Evolutionary conservation across 805 yeast genomes (phyloP), one percentile per base, ranked within the genome.

Genomic region (Zygosaccharomyces gambellarensis): DNA sequence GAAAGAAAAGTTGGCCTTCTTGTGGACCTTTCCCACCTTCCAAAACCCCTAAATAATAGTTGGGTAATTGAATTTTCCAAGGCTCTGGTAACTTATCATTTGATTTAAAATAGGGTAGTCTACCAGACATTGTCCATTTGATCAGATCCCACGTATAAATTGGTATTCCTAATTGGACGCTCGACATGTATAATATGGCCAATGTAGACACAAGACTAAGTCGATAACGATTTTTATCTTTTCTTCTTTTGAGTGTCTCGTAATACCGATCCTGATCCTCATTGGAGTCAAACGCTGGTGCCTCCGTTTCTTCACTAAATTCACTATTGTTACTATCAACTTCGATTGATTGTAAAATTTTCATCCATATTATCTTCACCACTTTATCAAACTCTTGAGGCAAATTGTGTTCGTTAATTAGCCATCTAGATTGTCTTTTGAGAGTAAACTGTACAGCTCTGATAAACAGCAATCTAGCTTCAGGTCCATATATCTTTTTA

Each of bases 391-490:
- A 61, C 0, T 56, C 51, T 3, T 44, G 43, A 1, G 76, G 73
- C 5, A 70, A 54, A 0, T 61, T 59, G 30, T 62, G 58, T 5
- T 64, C 54, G 3, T 64, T 52, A 2, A 74, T 65, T 11, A 82
- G 57, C 63, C 71, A 67, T 27, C 59, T 61, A 1, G 74, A 65
- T 55, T 84, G 87, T 19, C 64, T 62, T 47, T 74, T 71, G 36
- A 87, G 61, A 3, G 84, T 63, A 31, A 59, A 56, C 60, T 84
- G 90, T 43, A 75, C 69, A 39, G 80, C 68, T 59, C 69, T 71
- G 40, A 76, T 57, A 52, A 70, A 79, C 34, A 78, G 55, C 10
- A 67, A 59, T 14, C 67, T 65, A 2, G 80, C 87, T 4, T 67
- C 73, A 8, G 57, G 54, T 27, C 90, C 88, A 60, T 73, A 78